Evolutionary conservation across 2,329 filamentous ascomycete species (phyloP), one percentile per base, ranked within the genome.

Genomic region (Fusarium circinatum): DNA sequence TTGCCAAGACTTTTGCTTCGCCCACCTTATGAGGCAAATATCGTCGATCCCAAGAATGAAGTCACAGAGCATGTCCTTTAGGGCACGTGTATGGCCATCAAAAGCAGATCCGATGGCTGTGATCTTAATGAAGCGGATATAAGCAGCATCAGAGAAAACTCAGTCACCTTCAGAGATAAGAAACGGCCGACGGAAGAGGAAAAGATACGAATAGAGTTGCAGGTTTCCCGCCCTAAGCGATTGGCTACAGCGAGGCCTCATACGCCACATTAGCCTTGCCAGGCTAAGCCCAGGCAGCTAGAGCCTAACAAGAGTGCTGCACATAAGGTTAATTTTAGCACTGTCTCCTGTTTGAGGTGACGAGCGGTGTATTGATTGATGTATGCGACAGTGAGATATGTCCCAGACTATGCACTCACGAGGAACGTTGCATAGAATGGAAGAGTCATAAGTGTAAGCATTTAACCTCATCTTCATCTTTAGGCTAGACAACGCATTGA

Each of bases 251-350:
- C 17, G 15, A 41, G 10, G 36, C 13, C 26, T 11, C 38, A 17
- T 60, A 18, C 45, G 62, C 62, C 28, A 42, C 28, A 32, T 51
- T 26, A 30, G 62, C 52, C 52, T 17, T 58, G 13, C 26, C 20
- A 36, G 45, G 45, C 52, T 51, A 51, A 51, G 17, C 17, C 32
- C 24, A 36, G 52, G 41, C 45, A 45, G 62, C 36, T 49, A 49
- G 14, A 36, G 56, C 45, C 18, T 44, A 36, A 42, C 17, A n/a
- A 34, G n/a, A 34, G 63, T 57, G 39, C 34, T 36, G n/a, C 42
- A 34, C 32, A 26, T 30, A 67, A 42, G 15, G 44, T 66, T 68
- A 61, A 67, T 67, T 55, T 55, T 68, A 67, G 62, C 47, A n/a
- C 39, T n/a, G 22, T 55, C 47, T 30, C 47, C 47, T 55, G 58